Base-by-base conservation (phyloP, 495 filamentous ascomycete species). In the Hypoxylon intermedium region DNA sequence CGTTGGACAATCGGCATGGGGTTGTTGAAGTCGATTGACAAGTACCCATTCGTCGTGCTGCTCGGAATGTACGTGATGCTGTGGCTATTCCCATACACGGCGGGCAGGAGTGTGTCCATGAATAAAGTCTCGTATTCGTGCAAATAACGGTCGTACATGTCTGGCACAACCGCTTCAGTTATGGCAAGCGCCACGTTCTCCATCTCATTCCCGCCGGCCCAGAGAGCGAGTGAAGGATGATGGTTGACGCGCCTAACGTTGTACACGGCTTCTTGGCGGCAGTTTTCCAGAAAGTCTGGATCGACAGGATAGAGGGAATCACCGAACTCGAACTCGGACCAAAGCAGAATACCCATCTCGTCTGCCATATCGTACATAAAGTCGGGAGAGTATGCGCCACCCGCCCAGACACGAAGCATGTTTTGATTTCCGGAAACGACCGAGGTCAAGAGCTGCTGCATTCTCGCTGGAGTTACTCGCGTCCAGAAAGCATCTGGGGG, bases 301-400 rank as follows among this genome's bases (percentile, higher is more conserved):
- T 83, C 67, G 0, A 83, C 76, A 0, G 87, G 86, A 58, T 89
- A 89, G 12, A 87, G 63, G 0, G 84, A 79, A 69, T 87, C 85
- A 21, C 83, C 82, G 68, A 87, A 89, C 67, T 87, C 77, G 41
- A 88, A 88, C 46, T 89, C 87, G 44, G 80, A 85, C 86, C 87
- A 89, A 3, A 89, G 74, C 11, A 89, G 71, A 9, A 89, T 79
- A 1, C 87, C 87, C 55, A 77, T 74, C 66, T 88, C 81, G 58
- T 89, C 87, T 5, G 85, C 86, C 12, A 88, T 70, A 56, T 89
- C 85, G 59, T 86, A 89, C 44, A 89, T 86, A 49, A 85, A 88
- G 64, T 88, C 87, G 1, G 83, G 84, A 11, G 80, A 75, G 58
- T 89, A 89, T 1, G 83, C 80, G 13, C 87, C 85, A 9, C 81